Conservation (phyloP, 169 alveolate genomes). For the Eimeria zaria region DNA sequence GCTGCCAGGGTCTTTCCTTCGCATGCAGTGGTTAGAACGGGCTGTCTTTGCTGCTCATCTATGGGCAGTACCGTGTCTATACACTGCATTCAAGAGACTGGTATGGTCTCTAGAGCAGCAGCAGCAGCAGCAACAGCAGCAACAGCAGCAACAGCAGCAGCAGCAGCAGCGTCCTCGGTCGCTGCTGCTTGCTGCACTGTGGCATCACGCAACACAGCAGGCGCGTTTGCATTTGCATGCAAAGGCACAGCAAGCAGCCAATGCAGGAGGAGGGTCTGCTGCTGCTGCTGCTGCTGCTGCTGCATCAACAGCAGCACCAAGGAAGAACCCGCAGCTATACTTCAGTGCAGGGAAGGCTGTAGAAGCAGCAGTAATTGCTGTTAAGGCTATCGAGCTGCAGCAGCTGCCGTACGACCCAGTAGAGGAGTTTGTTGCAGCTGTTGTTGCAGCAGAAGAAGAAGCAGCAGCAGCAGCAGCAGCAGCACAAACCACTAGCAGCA, state of each 20-base stretch:
- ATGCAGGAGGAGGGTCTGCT: neutral
- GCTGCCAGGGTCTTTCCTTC: slow-evolving; percentile 50
- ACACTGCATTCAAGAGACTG: neutral
- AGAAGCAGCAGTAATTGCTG: slow-evolving; percentile 32
- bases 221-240: slow-evolving; percentile 58
- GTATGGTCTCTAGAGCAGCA: slow-evolving; percentile 10
- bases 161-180: slow-evolving; percentile 31
- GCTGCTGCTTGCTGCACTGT: slow-evolving; percentile 26
- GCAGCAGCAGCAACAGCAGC: neutral
- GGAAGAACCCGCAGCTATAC: slow-evolving; percentile 37
- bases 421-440: slow-evolving; percentile 22
- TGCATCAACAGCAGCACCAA: neutral
- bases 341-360: slow-evolving; percentile 45
- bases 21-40: slow-evolving; percentile 67
- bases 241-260: slow-evolving; percentile 48
- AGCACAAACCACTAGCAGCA: neutral
- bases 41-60: slow-evolving; percentile 57
- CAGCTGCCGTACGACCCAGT: slow-evolving; percentile 22
- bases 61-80: slow-evolving; percentile 45
- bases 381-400: slow-evolving; percentile 27
- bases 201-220: slow-evolving; percentile 56
- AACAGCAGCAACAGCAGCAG: slow-evolving; percentile 47
- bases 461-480: too few relatives aligned
- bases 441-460: slow-evolving; percentile 32
- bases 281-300: too few relatives aligned